Percentiles rank a stretch among this genome's conserved stretches.
Evolutionary conservation across 164 flowering plant species (phyloP).

Genomic region (Magnolia sinica): DNA sequence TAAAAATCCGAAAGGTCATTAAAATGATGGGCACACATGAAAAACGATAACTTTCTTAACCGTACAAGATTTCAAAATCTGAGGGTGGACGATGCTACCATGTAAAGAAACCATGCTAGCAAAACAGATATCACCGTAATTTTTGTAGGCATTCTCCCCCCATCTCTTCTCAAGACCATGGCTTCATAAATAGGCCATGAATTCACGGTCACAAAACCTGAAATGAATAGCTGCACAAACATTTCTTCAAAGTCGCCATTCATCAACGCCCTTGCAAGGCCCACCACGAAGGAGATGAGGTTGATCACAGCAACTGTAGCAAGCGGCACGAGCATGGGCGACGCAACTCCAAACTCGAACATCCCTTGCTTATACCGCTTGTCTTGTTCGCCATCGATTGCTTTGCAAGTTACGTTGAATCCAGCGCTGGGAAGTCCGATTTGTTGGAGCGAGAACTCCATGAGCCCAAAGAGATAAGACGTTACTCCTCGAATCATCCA

Average conservation of each 20-base stretch:
- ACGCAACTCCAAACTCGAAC: slow-evolving; percentile 61
- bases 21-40: too few relatives aligned
- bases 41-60: not conserved
- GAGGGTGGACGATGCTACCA: not conserved
- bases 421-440: slow-evolving; percentile 41
- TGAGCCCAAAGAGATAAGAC: slow-evolving; percentile 34
- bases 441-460: slow-evolving; percentile 35
- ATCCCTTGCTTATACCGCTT: slow-evolving; percentile 53
- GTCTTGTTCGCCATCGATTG: slow-evolving; percentile 40
- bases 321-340: slow-evolving; percentile 66
- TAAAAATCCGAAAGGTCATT: too few relatives aligned
- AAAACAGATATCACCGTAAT: slow-evolving; percentile 24
- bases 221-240: slow-evolving; percentile 32
- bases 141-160: slow-evolving; percentile 43
- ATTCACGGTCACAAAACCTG: slow-evolving; percentile 51
- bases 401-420: slow-evolving; percentile 64
- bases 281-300: slow-evolving; percentile 34
- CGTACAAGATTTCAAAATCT: not conserved
- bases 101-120: slow-evolving; percentile 15
- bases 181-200: slow-evolving; percentile 66
- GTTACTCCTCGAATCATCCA: slow-evolving; percentile 70
- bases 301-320: slow-evolving; percentile 47
- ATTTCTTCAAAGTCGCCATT: slow-evolving; percentile 19
- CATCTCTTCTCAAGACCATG: slow-evolving; percentile 50
- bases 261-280: slow-evolving; percentile 10